Evolutionary conservation across 1,284 basidiomycete species (phyloP).

Genomic region (Ustilago sp.): DNA sequence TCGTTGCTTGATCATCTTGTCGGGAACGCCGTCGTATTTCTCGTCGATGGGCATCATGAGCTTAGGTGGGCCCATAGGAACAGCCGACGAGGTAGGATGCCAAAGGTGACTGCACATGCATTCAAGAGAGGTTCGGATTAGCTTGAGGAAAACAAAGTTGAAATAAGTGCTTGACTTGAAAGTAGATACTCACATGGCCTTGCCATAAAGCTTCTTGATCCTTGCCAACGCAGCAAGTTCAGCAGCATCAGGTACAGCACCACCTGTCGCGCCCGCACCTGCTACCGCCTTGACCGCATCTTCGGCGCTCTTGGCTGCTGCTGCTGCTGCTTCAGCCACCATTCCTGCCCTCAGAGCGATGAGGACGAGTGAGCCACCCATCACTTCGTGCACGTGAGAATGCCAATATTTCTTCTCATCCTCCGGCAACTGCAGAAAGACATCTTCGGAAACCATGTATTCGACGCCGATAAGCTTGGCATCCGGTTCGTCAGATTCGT

Average conservation of each 20-base stretch:
- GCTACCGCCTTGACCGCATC: slow-evolving; percentile 14
- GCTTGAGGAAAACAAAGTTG: neutral
- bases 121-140: neutral
- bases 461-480: slow-evolving; percentile 74
- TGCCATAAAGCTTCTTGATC: slow-evolving; percentile 41
- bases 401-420: slow-evolving; percentile 75
- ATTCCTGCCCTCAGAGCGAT: slow-evolving; percentile 33
- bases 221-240: slow-evolving; percentile 27
- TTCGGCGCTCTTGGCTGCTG: slow-evolving; percentile 22
- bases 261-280: slow-evolving; percentile 22
- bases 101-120: slow-evolving; percentile 20
- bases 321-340: slow-evolving; percentile 20
- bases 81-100: slow-evolving; percentile 22
- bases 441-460: slow-evolving; percentile 73
- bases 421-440: slow-evolving; percentile 71
- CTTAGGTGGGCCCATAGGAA: slow-evolving; percentile 36
- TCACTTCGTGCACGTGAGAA: slow-evolving; percentile 73
- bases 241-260: slow-evolving; percentile 40
- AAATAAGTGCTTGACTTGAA: neutral
- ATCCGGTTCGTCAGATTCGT: slow-evolving; percentile 72
- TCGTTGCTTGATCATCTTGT: slow-evolving; percentile 16
- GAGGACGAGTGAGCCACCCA: slow-evolving; percentile 73
- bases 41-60: slow-evolving; percentile 50
- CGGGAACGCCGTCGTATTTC: slow-evolving; percentile 19
- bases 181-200: slow-evolving; percentile 30